Conservation (phyloP, 345 rosid genomes). For the Citrus hindsii region DNA sequence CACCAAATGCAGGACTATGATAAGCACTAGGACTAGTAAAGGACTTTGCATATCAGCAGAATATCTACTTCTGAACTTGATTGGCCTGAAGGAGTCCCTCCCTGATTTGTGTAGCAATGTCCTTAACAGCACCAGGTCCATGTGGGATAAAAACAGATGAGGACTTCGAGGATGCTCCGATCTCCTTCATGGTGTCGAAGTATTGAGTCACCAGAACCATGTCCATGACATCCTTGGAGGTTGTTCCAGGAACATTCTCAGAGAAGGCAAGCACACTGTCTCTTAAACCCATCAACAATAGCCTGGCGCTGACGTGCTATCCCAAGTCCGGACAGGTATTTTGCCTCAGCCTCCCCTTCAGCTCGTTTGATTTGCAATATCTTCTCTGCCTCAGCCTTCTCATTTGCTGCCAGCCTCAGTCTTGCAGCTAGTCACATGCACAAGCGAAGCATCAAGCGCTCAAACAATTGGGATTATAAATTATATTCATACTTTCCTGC, state of each 20-base stretch:
- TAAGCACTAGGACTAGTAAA: neutral
- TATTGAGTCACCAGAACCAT: conserved; percentile 21
- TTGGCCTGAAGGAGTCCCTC: conserved; percentile 6
- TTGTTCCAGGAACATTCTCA: conserved; percentile 12
- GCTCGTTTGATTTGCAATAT: too few relatives aligned
- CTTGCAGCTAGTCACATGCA: conserved; percentile 9
- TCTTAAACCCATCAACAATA: conserved; percentile 19
- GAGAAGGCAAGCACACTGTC: conserved; percentile 20
- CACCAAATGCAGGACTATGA: neutral
- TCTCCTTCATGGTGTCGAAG: conserved; percentile 21
- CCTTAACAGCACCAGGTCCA: conserved; percentile 11
- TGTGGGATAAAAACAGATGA: conserved; percentile 18
- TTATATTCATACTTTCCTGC: neutral
- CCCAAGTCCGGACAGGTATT: conserved; percentile 16
- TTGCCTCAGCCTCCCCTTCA: conserved; percentile 17
- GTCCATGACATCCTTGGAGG: conserved; percentile 14
- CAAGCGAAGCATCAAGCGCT: neutral
- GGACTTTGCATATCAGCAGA: neutral
- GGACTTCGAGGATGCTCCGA: conserved; percentile 16
- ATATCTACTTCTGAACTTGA: neutral
- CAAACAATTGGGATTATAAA: neutral
- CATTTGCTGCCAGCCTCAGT: conserved; percentile 13
- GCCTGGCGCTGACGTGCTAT: conserved; percentile 21
- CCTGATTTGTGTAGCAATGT: conserved; percentile 12
- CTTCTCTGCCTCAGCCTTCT: conserved; percentile 22